Base-by-base conservation (phyloP, 345 rosid genomes). In the Citrus reticulata region DNA sequence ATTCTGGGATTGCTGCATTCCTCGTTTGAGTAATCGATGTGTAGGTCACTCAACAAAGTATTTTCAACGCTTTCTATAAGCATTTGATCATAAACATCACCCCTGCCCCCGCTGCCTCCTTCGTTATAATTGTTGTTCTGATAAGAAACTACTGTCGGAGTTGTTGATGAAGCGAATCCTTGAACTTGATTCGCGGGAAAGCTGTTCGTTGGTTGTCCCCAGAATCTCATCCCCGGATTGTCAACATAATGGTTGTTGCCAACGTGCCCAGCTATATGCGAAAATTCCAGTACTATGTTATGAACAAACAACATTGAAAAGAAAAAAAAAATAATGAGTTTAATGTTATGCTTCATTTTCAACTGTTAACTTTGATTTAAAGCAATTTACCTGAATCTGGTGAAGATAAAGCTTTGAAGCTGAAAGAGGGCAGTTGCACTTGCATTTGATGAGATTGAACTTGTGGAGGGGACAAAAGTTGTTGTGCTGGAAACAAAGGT, bases 271-370 rank as follows among this genome's bases (percentile, higher is more conserved):
- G 74, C 77, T 79, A 77, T 62, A 76, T 2, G 67, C 65, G 69
- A 74, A 79, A 80, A 57, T 40, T 79, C 81, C 78, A 81, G 77
- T 27, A 86, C 78, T 84, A 72, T 37, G 79, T 79, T 74, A 57
- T 58, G 54, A 30, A 37, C 29, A 77, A 64, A 39, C 70, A 58
- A 39, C 70, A 69, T 61, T n/a, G 35, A 59, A n/a, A 39, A 9
- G 32, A 0, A 14, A 6, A 70, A 16, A 20, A 79, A 13, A 70
- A 39, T 59, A 68, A 80, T 63, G 58, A 73, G 74, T 66, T 78
- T 27, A 27, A 54, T 77, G 37, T 19, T 19, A 11, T 46, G 51
- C 51, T 13, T 13, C 14, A 13, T 13, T 46, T 13, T 46, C 51
- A 46, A 46, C 5, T 46, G 51, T 3, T 46, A 46, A 13, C 51